A percentile compares a stretch with the other conserved stretches of the same genome.
These are phyloP conservation scores for Ilyonectria destructans DNA, from an alignment of 2,329 filamentous ascomycete genomes.

Conservation along the genomic window DNA sequence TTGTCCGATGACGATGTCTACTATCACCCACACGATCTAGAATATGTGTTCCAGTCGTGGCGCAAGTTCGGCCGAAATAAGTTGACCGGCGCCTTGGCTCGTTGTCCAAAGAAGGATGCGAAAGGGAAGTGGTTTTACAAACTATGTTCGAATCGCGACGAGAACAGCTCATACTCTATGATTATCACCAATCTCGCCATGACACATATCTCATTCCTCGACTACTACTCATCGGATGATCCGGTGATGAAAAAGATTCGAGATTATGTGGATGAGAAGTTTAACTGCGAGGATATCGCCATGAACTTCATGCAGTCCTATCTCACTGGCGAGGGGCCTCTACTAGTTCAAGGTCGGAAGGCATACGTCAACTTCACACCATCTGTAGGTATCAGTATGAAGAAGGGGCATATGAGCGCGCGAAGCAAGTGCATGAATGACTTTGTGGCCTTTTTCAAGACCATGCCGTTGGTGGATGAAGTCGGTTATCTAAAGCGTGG, in stretches of 20 bases:
- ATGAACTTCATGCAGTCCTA: constrained; percentile 55
- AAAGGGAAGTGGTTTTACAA: constrained; percentile 49
- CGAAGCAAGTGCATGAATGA: constrained; percentile 52
- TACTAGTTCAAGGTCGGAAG: constrained; percentile 51
- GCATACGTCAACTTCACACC: constrained; percentile 49
- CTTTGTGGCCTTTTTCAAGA: constrained; percentile 49
- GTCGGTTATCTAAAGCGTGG: constrained; percentile 48
- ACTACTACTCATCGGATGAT: constrained; percentile 55
- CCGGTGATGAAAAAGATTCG: constrained; percentile 49
- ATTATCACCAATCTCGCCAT: constrained; percentile 58
- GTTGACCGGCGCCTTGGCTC: constrained; percentile 54
- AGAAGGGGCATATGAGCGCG: constrained; percentile 48
- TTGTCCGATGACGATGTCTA: constrained; percentile 58
- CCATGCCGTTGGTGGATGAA: constrained; percentile 52
- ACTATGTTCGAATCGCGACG: constrained; percentile 46
- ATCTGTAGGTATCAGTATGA: constrained; percentile 48
- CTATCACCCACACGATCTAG: constrained; percentile 55
- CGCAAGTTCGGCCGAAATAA: constrained; percentile 52
- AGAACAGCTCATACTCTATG: constrained; percentile 52
- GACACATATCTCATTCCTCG: constrained; percentile 54
- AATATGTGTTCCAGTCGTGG: constrained; percentile 58
- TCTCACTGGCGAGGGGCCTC: constrained; percentile 52
- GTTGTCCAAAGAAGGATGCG: constrained; percentile 46
- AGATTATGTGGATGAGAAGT: constrained; percentile 52
- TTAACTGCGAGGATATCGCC: constrained; percentile 59